phyloP scores from a whole-genome alignment of 108 stramenopile species.

The Pseudonitzschia delicatissima region DNA sequence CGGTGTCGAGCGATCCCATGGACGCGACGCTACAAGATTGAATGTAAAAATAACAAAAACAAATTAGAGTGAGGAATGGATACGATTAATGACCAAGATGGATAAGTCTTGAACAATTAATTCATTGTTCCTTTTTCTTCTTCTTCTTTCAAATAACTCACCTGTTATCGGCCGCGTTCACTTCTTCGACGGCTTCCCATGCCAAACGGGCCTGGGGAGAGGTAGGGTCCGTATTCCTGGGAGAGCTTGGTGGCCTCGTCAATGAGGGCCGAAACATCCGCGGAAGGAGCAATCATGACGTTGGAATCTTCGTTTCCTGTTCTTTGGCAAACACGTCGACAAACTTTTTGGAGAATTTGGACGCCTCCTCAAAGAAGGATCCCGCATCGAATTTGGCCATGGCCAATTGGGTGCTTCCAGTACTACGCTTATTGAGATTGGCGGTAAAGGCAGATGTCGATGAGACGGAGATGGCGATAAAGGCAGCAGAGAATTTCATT shows the following conservation, averaged over 20 bases:
- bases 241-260: conserved; percentile 63
- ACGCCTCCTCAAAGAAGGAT: too few species aligned
- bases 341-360: too few species aligned
- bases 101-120: too few species aligned
- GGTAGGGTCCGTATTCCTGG: conserved; percentile 56
- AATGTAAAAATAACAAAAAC: too few species aligned
- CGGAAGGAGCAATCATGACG: not conserved
- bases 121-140: conserved; percentile 2
- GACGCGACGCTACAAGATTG: conserved; percentile 30
- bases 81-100: too few species aligned
- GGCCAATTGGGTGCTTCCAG: too few species aligned
- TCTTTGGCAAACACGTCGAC: too few species aligned
- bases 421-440: not conserved
- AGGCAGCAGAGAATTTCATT: not conserved
- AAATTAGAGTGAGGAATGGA: too few species aligned
- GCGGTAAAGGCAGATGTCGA: not conserved
- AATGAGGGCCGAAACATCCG: conserved; percentile 30
- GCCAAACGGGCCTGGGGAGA: conserved; percentile 66
- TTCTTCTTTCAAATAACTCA: conserved; percentile 33
- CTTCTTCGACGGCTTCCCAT: conserved; percentile 86
- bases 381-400: too few species aligned
- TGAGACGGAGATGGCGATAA: not conserved
- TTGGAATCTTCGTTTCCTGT: too few species aligned
- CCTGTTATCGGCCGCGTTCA: conserved; percentile 71
- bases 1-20: conserved; percentile 17